Evolutionary conservation across 306 rosid species (phyloP).

Genomic region (Begonia peltatifolia): DNA sequence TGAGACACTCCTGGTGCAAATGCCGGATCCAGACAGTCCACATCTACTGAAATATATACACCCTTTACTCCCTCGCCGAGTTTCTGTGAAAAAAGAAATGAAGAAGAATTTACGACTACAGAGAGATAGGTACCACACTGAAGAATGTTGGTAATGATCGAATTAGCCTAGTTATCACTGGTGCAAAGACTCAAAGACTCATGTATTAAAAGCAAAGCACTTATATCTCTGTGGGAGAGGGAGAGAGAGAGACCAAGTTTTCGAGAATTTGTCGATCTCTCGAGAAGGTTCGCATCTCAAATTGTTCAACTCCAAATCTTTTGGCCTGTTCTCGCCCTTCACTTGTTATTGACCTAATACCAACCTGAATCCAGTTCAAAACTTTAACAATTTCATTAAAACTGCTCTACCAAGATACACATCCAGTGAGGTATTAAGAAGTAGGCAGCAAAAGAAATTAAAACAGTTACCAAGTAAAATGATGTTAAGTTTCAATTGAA

Average conservation of each 20-base stretch:
- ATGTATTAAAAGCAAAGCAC: not conserved
- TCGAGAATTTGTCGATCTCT: constrained; percentile 60
- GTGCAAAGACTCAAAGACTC: too few relatives aligned
- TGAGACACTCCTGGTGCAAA: constrained; percentile 99
- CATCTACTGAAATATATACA: constrained; percentile 77
- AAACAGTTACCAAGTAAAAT: too few relatives aligned
- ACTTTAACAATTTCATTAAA: not conserved
- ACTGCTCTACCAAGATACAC: too few relatives aligned
- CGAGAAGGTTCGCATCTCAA: constrained; percentile 85
- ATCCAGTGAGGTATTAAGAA: too few relatives aligned
- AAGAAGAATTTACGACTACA: too few relatives aligned
- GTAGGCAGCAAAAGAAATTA: too few relatives aligned
- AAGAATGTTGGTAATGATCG: too few relatives aligned
- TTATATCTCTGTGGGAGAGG: not conserved
- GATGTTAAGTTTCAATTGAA: too few relatives aligned
- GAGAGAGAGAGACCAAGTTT: constrained; percentile 51
- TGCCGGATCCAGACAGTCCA: constrained; percentile 90
- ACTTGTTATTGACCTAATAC: constrained; percentile 59
- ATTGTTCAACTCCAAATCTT: constrained; percentile 82
- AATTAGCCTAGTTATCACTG: too few relatives aligned
- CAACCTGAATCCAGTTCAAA: constrained; percentile 44
- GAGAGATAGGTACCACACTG: too few relatives aligned
- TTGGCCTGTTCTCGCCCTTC: constrained; percentile 94
- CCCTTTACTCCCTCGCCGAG: constrained; percentile 95
- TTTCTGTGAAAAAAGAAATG: constrained; percentile 35